Conservation (phyloP, 2,329 filamentous ascomycete species). For the Xylariaceae sp. region DNA sequence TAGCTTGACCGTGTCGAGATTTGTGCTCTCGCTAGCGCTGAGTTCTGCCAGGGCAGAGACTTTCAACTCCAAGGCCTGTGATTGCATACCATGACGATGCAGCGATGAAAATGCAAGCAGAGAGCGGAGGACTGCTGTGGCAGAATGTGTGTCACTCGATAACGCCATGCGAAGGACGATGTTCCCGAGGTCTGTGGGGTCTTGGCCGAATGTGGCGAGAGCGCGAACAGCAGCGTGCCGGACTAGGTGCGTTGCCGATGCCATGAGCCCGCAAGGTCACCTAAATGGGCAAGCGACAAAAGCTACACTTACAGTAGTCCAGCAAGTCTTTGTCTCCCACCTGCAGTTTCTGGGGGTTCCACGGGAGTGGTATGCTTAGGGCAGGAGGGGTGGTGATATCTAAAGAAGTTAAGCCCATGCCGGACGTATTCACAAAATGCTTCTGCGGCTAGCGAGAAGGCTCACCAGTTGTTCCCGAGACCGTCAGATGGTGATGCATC, state of each 20-base stretch:
- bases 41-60: neutral
- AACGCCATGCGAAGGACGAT: neutral
- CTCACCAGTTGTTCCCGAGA: neutral
- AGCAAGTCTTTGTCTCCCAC: neutral
- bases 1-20: neutral
- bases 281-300: neutral
- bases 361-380: neutral
- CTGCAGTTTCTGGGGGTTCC: neutral
- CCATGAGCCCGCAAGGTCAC: neutral
- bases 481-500: neutral
- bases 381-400: neutral
- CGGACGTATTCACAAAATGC: neutral
- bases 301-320: neutral
- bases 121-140: neutral
- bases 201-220: neutral
- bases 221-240: neutral
- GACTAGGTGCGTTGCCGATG: neutral
- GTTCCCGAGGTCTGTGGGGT: neutral
- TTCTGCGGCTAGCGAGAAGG: neutral
- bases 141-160: neutral
- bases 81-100: neutral
- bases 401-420: neutral
- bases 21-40: neutral
- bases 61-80: neutral
- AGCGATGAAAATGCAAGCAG: slow-evolving; percentile 2